Percentiles rank a stretch among this genome's conserved stretches.
Evolutionary conservation across 1,284 basidiomycete species (phyloP).

Genomic region (Chalciporus sp.): DNA sequence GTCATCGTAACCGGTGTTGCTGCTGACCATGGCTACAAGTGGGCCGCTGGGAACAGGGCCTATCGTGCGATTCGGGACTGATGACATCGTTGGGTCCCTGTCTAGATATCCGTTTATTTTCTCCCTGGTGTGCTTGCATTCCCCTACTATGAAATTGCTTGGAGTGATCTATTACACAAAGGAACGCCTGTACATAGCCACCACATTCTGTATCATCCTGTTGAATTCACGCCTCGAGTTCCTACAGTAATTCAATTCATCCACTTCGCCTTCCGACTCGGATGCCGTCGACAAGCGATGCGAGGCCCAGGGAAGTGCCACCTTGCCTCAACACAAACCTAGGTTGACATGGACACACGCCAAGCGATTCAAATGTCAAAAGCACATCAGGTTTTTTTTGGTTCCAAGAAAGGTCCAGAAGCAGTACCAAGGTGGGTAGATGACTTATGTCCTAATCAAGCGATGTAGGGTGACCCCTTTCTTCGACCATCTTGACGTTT

Average conservation of each 20-base stretch:
- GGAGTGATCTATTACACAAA: neutral
- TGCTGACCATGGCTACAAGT: constrained; percentile 65
- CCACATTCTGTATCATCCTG: neutral
- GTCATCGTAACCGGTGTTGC: constrained; percentile 67
- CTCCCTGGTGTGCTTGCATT: neutral
- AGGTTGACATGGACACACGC: too few relatives aligned
- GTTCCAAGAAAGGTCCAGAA: too few relatives aligned
- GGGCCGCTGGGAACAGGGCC: constrained; percentile 76
- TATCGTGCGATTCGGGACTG: constrained; percentile 52
- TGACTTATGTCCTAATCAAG: too few relatives aligned
- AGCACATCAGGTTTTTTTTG: too few relatives aligned
- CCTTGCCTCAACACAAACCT: too few relatives aligned
- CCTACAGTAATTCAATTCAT: too few relatives aligned
- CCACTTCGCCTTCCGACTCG: too few relatives aligned
- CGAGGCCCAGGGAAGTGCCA: too few relatives aligned
- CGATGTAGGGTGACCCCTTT: neutral
- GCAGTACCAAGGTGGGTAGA: too few relatives aligned
- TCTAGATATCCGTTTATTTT: neutral
- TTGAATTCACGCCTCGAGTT: neutral
- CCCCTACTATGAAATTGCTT: neutral
- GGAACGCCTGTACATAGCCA: constrained; percentile 12
- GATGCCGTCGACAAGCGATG: too few relatives aligned
- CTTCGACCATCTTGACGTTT: neutral
- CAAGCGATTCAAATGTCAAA: too few relatives aligned
- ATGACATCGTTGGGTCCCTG: constrained; percentile 16